Evolutionary conservation across 2,329 filamentous ascomycete genomes (phyloP).

Genomic region (Arthroderma sp.): DNA sequence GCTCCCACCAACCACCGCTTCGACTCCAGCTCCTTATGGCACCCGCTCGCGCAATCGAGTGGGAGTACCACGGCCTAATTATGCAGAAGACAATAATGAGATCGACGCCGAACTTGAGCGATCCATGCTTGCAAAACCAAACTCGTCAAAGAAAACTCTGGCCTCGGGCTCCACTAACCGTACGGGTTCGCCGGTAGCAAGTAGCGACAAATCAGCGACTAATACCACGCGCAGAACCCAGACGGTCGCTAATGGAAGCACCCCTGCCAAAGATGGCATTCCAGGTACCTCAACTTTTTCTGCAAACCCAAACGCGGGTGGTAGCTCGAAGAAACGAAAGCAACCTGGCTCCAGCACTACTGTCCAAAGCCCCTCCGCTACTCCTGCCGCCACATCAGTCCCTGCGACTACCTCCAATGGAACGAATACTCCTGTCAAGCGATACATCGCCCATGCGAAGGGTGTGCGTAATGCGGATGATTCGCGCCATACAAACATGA

Average conservation of each 20-base stretch:
- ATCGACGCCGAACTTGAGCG: slow-evolving; percentile 78
- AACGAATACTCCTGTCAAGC: slow-evolving; percentile 12
- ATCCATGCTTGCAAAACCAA: slow-evolving; percentile 17
- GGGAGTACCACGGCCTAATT: slow-evolving; percentile 64
- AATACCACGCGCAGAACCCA: slow-evolving; percentile 29
- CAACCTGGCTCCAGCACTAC: slow-evolving; percentile 39
- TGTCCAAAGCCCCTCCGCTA: slow-evolving; percentile 18
- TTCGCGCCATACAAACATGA: slow-evolving; percentile 60
- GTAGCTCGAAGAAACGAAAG: slow-evolving; percentile 72
- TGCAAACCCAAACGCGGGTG: slow-evolving; percentile 31
- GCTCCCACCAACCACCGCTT: slow-evolving; percentile 25
- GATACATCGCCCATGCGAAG: slow-evolving; percentile 25
- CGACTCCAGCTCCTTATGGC: slow-evolving; percentile 60
- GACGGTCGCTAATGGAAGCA: slow-evolving; percentile 22
- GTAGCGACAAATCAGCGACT: slow-evolving; percentile 27
- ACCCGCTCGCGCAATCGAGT: slow-evolving; percentile 86
- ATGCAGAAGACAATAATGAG: slow-evolving; percentile 87
- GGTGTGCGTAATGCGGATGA: slow-evolving; percentile 16
- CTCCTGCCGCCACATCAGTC: slow-evolving; percentile 4
- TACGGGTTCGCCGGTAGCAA: slow-evolving; percentile 22
- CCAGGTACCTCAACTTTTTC: slow-evolving; percentile 49
- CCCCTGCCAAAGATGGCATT: slow-evolving; percentile 29
- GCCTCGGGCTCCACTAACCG: slow-evolving; percentile 15
- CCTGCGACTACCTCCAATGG: slow-evolving; percentile 9
- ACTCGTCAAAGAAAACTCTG: slow-evolving; percentile 19